Conservation (phyloP, 139 green algal species). For the Trebouxia sp. region DNA sequence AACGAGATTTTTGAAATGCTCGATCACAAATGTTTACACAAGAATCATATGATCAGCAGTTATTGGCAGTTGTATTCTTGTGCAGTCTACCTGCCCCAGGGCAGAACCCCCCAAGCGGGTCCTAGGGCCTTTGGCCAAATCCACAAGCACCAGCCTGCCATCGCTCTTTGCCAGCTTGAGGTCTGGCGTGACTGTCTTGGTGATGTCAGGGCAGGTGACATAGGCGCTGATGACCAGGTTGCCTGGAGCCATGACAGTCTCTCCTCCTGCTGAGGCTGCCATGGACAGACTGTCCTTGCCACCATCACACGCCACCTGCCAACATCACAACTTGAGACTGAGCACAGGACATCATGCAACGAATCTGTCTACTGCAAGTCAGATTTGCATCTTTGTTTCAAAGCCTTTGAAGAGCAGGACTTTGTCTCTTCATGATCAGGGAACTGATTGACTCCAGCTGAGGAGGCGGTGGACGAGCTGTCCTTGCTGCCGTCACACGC, state of each 20-base stretch:
- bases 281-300: slow-evolving; percentile 99
- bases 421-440: too few species aligned
- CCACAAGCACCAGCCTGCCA: slow-evolving; percentile 86
- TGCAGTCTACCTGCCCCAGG: slow-evolving; percentile 82
- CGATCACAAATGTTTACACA: too few species aligned
- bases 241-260: slow-evolving; percentile 90
- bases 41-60: too few species aligned
- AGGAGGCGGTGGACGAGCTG: too few species aligned
- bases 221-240: slow-evolving; percentile 96
- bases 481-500: too few species aligned
- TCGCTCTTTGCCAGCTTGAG: slow-evolving; percentile 77
- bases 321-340: slow-evolving; percentile 69
- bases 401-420: too few species aligned
- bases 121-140: slow-evolving; percentile 68
- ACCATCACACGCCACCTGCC: slow-evolving; percentile 91
- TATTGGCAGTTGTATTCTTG: too few species aligned
- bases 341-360: too few species aligned
- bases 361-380: not conserved
- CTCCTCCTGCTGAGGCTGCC: slow-evolving; percentile 76
- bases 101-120: slow-evolving; percentile 88
- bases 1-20: too few species aligned
- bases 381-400: not conserved
- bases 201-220: slow-evolving; percentile 95
- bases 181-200: slow-evolving; percentile 76
- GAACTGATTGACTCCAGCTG: too few species aligned